Percentiles rank a stretch among this genome's conserved stretches.
Conservation (phyloP, 176 grass and related monocot genomes). For the Lolium rigidum region DNA sequence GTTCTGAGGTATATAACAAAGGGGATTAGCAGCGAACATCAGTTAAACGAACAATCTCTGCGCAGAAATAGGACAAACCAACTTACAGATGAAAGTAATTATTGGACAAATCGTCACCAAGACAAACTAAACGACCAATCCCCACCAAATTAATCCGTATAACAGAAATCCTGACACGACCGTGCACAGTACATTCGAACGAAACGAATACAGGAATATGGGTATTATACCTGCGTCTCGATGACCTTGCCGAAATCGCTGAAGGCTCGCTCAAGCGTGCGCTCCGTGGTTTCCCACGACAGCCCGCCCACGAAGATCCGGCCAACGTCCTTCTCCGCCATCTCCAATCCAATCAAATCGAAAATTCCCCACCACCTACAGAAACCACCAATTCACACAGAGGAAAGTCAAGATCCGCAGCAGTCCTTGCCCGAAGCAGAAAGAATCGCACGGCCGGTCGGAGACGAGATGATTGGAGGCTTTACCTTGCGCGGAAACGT, state of each 20-base stretch:
- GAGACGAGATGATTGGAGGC: neutral
- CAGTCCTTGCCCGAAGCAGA: neutral
- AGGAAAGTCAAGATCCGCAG: neutral
- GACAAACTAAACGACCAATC: neutral
- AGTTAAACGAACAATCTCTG: neutral
- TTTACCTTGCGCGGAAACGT: slow-evolving; percentile 43
- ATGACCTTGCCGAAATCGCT: slow-evolving; percentile 82
- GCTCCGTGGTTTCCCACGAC: slow-evolving; percentile 87
- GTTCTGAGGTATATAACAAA: neutral
- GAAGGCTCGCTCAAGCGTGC: slow-evolving; percentile 68
- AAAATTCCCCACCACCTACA: slow-evolving; percentile 42
- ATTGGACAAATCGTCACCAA: neutral
- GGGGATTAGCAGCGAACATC: neutral
- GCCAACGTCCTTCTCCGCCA: slow-evolving; percentile 77
- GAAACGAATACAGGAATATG: neutral
- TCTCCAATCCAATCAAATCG: slow-evolving; percentile 27
- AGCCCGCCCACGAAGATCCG: slow-evolving; percentile 91
- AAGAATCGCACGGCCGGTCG: neutral
- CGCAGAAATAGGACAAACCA: neutral
- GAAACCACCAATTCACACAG: neutral
- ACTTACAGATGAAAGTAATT: neutral
- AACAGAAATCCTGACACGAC: neutral
- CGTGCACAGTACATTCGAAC: neutral
- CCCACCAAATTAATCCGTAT: neutral
- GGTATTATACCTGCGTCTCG: slow-evolving; percentile 65